A percentile compares a stretch with the other conserved stretches of the same genome.
These are phyloP conservation scores for Beta corolliflora DNA, from an alignment of 179 eudicot genomes.

Conservation along the genomic window DNA sequence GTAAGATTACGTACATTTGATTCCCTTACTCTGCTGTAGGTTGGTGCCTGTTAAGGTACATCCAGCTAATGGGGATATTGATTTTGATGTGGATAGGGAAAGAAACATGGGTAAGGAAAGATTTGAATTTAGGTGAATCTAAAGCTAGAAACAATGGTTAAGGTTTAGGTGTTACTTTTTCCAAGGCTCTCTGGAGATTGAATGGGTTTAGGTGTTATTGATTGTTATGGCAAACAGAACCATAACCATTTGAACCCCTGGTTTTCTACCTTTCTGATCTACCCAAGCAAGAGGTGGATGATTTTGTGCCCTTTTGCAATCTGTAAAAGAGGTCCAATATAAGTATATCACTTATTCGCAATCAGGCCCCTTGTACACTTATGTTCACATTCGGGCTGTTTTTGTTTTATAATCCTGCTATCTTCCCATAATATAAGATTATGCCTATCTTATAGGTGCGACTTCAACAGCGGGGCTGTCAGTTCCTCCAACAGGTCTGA, in stretches of 20 bases:
- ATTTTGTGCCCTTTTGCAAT: background rate
- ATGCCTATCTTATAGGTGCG: conserved; percentile 35
- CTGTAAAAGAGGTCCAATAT: background rate
- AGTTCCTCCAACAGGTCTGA: conserved; percentile 80
- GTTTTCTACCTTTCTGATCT: background rate
- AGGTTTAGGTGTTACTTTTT: too few relatives aligned
- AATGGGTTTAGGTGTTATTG: too few relatives aligned
- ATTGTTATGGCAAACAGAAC: background rate
- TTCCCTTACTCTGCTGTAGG: too few relatives aligned
- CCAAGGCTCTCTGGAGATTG: too few relatives aligned
- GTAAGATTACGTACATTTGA: too few relatives aligned
- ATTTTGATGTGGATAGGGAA: too few relatives aligned
- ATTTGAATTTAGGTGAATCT: too few relatives aligned
- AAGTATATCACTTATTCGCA: background rate
- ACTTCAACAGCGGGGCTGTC: conserved; percentile 46
- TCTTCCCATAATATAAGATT: background rate
- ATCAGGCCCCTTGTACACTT: background rate
- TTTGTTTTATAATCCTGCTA: background rate
- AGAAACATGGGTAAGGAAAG: too few relatives aligned
- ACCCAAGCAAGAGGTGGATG: background rate
- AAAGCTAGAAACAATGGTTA: too few relatives aligned
- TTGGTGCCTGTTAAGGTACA: too few relatives aligned
- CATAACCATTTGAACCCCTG: background rate
- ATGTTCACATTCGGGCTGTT: background rate
- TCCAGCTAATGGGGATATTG: too few relatives aligned